A percentile compares a stretch with the other conserved stretches of the same genome.
Conservation (phyloP, 2,329 filamentous ascomycete genomes). For the Escovopsis sp. region DNA sequence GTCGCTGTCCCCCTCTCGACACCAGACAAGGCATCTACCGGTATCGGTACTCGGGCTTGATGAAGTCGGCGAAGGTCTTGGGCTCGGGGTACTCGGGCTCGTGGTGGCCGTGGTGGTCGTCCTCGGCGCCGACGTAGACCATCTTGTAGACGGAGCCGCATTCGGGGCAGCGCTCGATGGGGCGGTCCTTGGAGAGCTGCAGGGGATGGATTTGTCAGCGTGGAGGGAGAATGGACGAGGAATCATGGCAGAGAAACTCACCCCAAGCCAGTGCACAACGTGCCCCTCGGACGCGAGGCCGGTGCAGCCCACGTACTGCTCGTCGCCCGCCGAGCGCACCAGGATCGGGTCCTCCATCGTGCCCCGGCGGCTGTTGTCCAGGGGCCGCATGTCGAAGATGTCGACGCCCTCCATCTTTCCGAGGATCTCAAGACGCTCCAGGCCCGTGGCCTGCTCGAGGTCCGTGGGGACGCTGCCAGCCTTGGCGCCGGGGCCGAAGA, state of each 20-base stretch:
- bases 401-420: conserved; percentile 99
- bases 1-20: too few species aligned
- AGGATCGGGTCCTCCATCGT: conserved; percentile 81
- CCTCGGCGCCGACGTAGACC: conserved; percentile 79
- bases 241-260: conserved; percentile 37
- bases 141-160: conserved; percentile 96
- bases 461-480: conserved; percentile 82
- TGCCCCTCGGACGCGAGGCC: conserved; percentile 88
- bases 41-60: conserved; percentile 91
- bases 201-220: too few species aligned
- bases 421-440: conserved; percentile 95
- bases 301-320: conserved; percentile 96
- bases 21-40: conserved; percentile 20
- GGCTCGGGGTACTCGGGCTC: conserved; percentile 60
- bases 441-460: conserved; percentile 87
- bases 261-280: conserved; percentile 76
- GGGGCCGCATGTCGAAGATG: conserved; percentile 94
- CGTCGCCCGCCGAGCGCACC: conserved; percentile 82
- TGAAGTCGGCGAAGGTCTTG: conserved; percentile 92
- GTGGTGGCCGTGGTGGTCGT: conserved; percentile 51
- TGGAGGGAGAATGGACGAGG: too few species aligned
- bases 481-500: conserved; percentile 67
- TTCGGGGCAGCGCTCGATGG: conserved; percentile 88
- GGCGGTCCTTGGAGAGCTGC: conserved; percentile 74
- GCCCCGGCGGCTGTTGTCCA: conserved; percentile 83